These are phyloP conservation scores for Suillus brevipes DNA, from an alignment of 768 basidiomycete genomes.

Conservation along the genomic window DNA sequence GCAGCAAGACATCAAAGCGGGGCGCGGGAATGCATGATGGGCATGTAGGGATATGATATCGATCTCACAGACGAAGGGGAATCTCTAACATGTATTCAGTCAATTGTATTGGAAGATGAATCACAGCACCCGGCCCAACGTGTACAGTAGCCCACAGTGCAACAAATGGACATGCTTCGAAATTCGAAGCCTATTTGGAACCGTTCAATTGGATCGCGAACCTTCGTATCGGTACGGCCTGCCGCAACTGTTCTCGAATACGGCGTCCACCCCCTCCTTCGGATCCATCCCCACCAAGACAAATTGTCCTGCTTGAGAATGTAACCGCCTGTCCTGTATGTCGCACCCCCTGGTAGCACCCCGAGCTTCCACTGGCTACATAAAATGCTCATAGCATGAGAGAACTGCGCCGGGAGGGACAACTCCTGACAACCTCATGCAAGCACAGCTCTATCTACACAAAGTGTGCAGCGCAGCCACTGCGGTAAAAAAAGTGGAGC, in stretches of 20 bases:
- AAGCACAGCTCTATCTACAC: not conserved
- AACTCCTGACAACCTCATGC: not conserved
- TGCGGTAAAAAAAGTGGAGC: not conserved
- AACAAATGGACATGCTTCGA: no score
- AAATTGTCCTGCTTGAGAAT: not conserved
- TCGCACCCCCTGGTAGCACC: not conserved
- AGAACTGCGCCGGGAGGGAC: not conserved
- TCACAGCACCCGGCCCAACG: no score
- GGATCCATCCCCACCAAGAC: not conserved
- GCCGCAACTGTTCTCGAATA: no score
- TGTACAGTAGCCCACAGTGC: no score
- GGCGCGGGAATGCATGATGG: not conserved
- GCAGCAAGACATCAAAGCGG: constrained; percentile 18
- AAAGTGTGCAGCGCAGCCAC: not conserved
- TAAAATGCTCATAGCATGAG: not conserved
- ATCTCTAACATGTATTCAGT: no score
- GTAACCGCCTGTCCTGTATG: not conserved
- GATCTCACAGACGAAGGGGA: not conserved
- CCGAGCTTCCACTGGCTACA: not conserved
- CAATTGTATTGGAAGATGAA: no score
- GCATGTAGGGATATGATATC: not conserved
- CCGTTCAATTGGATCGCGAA: no score
- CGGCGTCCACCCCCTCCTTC: no score
- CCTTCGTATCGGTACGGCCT: no score
- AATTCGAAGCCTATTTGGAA: no score